Percentiles rank a stretch among this genome's conserved stretches.
These are phyloP conservation scores for Pestalotiopsis sp. DNA, from an alignment of 2,329 filamentous ascomycete genomes.

Conservation along the genomic window DNA sequence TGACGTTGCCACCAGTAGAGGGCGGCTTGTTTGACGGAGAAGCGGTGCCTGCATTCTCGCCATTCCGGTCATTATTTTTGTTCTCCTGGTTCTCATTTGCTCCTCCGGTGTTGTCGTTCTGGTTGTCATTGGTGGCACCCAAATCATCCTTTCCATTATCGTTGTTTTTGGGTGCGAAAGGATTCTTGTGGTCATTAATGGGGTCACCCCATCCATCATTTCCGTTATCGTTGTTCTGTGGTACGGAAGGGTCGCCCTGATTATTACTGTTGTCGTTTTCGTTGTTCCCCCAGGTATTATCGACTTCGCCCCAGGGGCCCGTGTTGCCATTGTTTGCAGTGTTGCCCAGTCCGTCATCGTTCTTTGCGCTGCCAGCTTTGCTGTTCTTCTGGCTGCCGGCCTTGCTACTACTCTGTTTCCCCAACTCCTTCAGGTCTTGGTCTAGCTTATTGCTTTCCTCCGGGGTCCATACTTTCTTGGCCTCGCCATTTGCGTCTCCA, in stretches of 20 bases:
- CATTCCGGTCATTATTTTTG: background rate
- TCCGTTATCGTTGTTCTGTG: too few relatives aligned
- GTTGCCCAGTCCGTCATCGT: slow-evolving; percentile 7
- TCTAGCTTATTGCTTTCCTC: slow-evolving; percentile 1
- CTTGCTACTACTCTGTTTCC: background rate
- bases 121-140: background rate
- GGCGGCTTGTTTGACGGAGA: slow-evolving; percentile 1
- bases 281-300: slow-evolving; percentile 12
- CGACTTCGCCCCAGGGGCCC: slow-evolving; percentile 2
- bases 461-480: background rate
- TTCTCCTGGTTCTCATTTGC: background rate
- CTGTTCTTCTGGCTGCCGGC: slow-evolving; percentile 2
- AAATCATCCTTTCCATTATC: slow-evolving; percentile 7
- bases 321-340: slow-evolving; percentile 8
- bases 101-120: slow-evolving; percentile 12
- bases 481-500: background rate
- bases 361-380: slow-evolving; percentile 9
- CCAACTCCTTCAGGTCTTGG: background rate
- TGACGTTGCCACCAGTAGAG: slow-evolving; percentile 1
- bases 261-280: slow-evolving; percentile 12
- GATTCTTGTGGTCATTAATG: background rate
- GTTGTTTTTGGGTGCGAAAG: background rate
- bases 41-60: background rate
- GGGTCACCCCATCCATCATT: background rate
- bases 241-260: background rate